phyloP scores from a whole-genome alignment of 352 stramenopile species.

The Phytophthora pini region DNA sequence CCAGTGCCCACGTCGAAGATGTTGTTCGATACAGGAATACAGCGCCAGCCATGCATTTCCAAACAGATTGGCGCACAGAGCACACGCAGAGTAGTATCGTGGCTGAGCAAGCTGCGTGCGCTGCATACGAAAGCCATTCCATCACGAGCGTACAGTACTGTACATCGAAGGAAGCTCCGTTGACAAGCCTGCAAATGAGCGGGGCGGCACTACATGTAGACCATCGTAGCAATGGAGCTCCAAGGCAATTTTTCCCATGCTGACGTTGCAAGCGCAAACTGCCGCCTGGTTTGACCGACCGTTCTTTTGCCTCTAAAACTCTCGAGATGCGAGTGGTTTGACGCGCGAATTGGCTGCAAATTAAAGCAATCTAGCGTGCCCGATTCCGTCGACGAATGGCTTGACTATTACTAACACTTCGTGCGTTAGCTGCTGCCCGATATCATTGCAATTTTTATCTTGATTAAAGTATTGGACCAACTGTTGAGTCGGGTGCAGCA shows the following conservation, averaged over 20 bases:
- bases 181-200: conserved; percentile 15
- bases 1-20: conserved; percentile 13
- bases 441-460: neutral
- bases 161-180: neutral
- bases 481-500: conserved; percentile 8
- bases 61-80: conserved; percentile 27
- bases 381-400: neutral
- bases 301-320: conserved; percentile 5
- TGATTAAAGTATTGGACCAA: neutral
- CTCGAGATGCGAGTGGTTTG: conserved; percentile 1
- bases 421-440: neutral
- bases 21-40: conserved; percentile 1
- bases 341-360: conserved; percentile 3
- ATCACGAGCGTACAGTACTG: neutral
- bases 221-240: neutral
- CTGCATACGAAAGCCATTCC: conserved; percentile 16
- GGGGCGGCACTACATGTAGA: neutral
- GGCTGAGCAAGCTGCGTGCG: conserved; percentile 16
- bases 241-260: neutral
- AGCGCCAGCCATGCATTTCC: conserved; percentile 17
- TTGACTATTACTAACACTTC: neutral
- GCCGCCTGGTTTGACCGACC: conserved; percentile 22
- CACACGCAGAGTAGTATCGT: conserved; percentile 18
- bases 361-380: neutral
- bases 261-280: conserved; percentile 8